Evolutionary conservation across 345 rosid species (phyloP).

Genomic region (Aurinia saxatilis): DNA sequence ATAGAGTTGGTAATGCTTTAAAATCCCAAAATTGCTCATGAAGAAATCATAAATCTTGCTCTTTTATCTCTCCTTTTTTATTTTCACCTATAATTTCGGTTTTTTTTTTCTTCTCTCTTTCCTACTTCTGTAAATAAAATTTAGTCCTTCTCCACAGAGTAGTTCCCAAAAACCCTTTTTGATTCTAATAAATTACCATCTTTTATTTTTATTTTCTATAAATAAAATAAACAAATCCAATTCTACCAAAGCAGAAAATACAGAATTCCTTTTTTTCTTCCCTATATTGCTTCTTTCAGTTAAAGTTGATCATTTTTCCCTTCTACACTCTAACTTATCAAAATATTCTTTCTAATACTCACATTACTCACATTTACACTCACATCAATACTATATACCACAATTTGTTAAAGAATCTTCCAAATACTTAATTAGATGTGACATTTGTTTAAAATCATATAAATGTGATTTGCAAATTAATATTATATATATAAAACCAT

Average conservation of each 20-base stretch:
- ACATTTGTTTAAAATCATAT: neutral
- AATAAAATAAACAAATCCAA: neutral
- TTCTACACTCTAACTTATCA: constrained; percentile 9
- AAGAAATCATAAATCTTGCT: constrained; percentile 39
- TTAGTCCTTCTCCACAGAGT: too few relatives aligned
- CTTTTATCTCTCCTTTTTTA: constrained; percentile 1
- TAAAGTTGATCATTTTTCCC: constrained; percentile 20
- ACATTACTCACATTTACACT: too few relatives aligned
- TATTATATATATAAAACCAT: neutral
- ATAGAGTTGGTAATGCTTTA: constrained; percentile 31
- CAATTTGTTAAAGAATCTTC: neutral
- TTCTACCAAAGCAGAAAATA: neutral
- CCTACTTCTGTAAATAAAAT: neutral
- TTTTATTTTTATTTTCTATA: neutral
- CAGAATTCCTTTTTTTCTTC: neutral
- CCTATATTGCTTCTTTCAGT: constrained; percentile 9
- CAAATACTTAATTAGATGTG: neutral
- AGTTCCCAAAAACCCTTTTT: neutral
- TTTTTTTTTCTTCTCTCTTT: constrained; percentile 16
- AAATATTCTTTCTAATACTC: neutral
- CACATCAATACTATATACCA: neutral
- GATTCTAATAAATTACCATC: neutral
- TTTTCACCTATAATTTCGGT: neutral
- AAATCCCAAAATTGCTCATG: constrained; percentile 17
- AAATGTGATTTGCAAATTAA: neutral